Evolutionary conservation across 2,329 filamentous ascomycete genomes (phyloP).

Genomic region (Chrysosporium keratinophilum): DNA sequence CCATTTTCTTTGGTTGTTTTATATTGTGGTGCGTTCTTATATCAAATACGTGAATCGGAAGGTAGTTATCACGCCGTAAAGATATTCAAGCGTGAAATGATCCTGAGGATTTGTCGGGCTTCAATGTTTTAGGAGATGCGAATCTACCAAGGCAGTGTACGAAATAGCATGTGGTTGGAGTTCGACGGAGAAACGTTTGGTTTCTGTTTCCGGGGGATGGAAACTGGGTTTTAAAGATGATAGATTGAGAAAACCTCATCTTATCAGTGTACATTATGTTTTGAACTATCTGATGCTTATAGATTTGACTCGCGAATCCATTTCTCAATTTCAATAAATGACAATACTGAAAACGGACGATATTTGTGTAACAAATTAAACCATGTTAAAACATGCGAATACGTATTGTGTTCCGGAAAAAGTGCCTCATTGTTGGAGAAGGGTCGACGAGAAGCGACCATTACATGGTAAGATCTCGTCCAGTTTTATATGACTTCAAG

Average conservation of each 20-base stretch:
- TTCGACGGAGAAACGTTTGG: constrained; percentile 2
- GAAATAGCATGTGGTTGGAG: constrained; percentile 10
- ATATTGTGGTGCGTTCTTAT: not conserved
- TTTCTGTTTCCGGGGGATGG: not conserved
- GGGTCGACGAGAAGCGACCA: not conserved
- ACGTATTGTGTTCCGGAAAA: not conserved
- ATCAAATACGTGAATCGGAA: not conserved
- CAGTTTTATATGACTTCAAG: constrained; percentile 11
- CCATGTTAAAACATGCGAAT: too few relatives aligned
- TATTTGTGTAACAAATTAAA: too few relatives aligned
- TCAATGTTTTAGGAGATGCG: not conserved
- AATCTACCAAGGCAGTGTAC: not conserved
- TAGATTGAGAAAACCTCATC: not conserved
- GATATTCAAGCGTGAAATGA: not conserved
- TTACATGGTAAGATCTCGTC: not conserved
- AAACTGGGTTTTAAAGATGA: not conserved
- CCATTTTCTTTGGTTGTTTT: not conserved
- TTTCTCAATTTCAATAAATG: not conserved
- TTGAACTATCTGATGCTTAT: not conserved
- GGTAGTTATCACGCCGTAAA: not conserved
- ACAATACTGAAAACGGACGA: too few relatives aligned
- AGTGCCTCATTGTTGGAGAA: not conserved
- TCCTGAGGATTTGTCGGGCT: not conserved
- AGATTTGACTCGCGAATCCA: not conserved
- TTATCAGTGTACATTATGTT: constrained; percentile 3